Evolutionary conservation across 2,329 filamentous ascomycete genomes (phyloP).

Genomic region (Penicillium frequentans): DNA sequence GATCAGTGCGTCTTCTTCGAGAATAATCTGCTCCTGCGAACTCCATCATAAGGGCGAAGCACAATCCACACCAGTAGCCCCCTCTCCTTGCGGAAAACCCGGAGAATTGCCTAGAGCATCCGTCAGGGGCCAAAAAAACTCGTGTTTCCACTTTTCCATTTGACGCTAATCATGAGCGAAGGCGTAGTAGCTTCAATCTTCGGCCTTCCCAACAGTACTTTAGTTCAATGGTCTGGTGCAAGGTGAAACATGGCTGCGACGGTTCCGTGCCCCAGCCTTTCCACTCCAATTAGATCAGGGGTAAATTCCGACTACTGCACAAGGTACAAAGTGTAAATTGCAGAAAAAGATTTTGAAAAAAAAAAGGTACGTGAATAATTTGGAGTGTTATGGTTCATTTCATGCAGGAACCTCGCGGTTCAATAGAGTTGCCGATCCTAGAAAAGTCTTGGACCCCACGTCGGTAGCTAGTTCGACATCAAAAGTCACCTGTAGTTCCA

Average conservation of each 20-base stretch:
- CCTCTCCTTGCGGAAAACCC: neutral
- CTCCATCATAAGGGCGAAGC: neutral
- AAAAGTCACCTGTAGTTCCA: neutral
- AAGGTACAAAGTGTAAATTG: neutral
- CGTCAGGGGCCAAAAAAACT: neutral
- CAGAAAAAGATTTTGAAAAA: neutral
- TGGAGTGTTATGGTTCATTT: neutral
- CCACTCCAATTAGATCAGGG: slow-evolving; percentile 9
- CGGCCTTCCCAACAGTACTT: slow-evolving; percentile 2
- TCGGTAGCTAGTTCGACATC: slow-evolving; percentile 13
- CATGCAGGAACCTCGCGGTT: slow-evolving; percentile 16
- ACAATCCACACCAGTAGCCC: neutral
- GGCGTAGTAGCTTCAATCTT: slow-evolving; percentile 4
- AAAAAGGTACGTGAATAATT: neutral
- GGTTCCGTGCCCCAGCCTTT: slow-evolving; percentile 7
- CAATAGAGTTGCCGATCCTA: slow-evolving; percentile 24
- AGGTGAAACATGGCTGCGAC: slow-evolving; percentile 30
- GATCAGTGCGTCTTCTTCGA: slow-evolving; percentile 20
- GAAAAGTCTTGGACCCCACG: slow-evolving; percentile 14
- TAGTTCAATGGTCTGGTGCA: slow-evolving; percentile 4
- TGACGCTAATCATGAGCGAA: neutral
- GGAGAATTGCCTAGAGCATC: neutral
- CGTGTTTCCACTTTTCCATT: slow-evolving; percentile 5
- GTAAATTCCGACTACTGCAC: neutral
- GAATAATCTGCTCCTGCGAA: slow-evolving; percentile 2